Base-by-base conservation (phyloP, 352 stramenopile species). In the Phytophthora sojae region DNA sequence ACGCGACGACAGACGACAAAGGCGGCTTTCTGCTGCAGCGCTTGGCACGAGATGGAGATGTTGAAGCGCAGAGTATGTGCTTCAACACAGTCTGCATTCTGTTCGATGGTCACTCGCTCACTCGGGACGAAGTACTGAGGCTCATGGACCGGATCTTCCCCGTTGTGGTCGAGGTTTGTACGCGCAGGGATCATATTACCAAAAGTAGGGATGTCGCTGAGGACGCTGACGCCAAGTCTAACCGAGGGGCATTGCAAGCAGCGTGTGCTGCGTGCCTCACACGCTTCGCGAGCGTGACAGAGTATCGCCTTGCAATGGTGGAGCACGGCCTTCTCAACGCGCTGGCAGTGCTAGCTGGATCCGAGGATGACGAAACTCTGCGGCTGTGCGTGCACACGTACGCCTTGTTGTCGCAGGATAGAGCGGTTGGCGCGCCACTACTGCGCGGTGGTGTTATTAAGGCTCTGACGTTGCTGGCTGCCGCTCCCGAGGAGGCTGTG, bases 321-420 rank as follows among this genome's bases (percentile, higher is more conserved):
- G 60, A 81, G 32, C 69, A 82, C 21, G 84, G 85, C 5, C 53
- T 91, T 0, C 74, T 92, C 21, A 69, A 73, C 9, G 77, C 82
- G 15, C 75, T 94, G 15, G 73, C 78, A 57, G 61, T 88, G 17
- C 69, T 94, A 6, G 84, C 81, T 15, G 76, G 76, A 17, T 79
- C 87, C 2, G 78, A 90, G 44, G 79, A 86, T 19, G 64, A 80
- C 19, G 69, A 88, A 57, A 88, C 81, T 4, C 69, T 92, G 21
- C 80, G 86, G 8, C 62, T 91, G 4, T 92, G 85, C 37, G 86
- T 91, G 5, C 80, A 85, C 23, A 82, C 86, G 53, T 94, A 92
- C 73, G 82, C 86, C 26, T 73, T 87, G 37, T 54, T 94, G 21
- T 89, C 83, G 0, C 75, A 77, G 9, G 77, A 90, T 25, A 32